phyloP scores from a whole-genome alignment of 2,329 filamentous ascomycete species.

The Paraconiothyrium sp. region DNA sequence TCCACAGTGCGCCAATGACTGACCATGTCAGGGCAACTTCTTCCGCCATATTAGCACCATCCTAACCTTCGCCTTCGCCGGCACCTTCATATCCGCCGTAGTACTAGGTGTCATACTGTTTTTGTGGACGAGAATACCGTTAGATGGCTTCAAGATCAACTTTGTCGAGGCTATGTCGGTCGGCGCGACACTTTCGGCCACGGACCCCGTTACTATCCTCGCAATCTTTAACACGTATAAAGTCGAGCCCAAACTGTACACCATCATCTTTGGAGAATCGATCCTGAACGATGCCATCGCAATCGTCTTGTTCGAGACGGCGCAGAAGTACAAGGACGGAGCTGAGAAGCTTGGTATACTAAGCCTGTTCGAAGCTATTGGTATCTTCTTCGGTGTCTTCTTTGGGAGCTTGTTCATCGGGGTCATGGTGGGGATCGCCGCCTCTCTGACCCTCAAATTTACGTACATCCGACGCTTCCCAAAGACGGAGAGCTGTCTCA shows the following conservation, averaged over 20 bases:
- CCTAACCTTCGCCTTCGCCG: slow-evolving; percentile 95
- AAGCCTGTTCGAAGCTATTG: slow-evolving; percentile 89
- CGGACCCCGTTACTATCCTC: slow-evolving; percentile 95
- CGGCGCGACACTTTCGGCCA: slow-evolving; percentile 94
- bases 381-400: slow-evolving; percentile 95
- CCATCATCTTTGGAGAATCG: slow-evolving; percentile 97
- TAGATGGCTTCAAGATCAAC: slow-evolving; percentile 84
- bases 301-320: slow-evolving; percentile 98
- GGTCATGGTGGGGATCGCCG: slow-evolving; percentile 83
- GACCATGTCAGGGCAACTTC: slow-evolving; percentile 77
- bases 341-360: slow-evolving; percentile 75
- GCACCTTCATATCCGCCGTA: slow-evolving; percentile 96
- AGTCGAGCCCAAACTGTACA: slow-evolving; percentile 98
- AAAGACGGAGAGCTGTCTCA: slow-evolving; percentile 95
- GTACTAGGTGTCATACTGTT: slow-evolving; percentile 89
- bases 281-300: slow-evolving; percentile 98
- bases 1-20: slow-evolving; percentile 16
- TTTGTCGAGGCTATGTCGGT: slow-evolving; percentile 98
- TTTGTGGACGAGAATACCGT: slow-evolving; percentile 85
- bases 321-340: slow-evolving; percentile 87
- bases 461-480: slow-evolving; percentile 92
- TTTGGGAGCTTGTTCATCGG: slow-evolving; percentile 93
- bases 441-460: slow-evolving; percentile 90
- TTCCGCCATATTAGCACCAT: slow-evolving; percentile 98
- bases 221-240: slow-evolving; percentile 99